A percentile compares a stretch with the other conserved stretches of the same genome.
Conservation (phyloP, 108 stramenopile species). For the Epipyxis sp. region DNA sequence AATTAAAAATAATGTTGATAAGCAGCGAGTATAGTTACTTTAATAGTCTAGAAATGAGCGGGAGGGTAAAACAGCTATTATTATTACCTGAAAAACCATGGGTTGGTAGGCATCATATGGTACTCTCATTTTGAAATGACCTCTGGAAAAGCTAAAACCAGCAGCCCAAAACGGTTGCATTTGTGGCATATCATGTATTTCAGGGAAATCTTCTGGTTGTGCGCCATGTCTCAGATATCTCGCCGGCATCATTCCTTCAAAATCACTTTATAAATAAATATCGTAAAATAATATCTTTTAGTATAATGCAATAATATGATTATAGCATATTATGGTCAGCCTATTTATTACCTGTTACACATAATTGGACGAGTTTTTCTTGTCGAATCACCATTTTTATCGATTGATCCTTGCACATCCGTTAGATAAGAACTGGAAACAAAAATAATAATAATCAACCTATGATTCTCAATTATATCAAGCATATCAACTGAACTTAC, state of each 20-base stretch:
- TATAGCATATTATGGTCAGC: not conserved
- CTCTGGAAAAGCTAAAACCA: slow-evolving; percentile 38
- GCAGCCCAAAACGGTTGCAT: slow-evolving; percentile 47
- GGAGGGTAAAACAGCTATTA: too few species aligned
- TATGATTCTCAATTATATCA: not conserved
- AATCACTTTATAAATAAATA: too few species aligned
- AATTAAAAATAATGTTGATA: too few species aligned
- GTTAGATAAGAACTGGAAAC: not conserved
- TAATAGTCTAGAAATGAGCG: too few species aligned
- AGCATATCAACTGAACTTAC: slow-evolving; percentile 3
- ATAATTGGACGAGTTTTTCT: slow-evolving; percentile 67
- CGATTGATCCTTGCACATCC: slow-evolving; percentile 11
- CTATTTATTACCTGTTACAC: slow-evolving; percentile 60
- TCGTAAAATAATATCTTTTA: too few species aligned
- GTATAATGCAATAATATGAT: too few species aligned
- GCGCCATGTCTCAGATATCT: slow-evolving; percentile 72
- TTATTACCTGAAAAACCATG: slow-evolving; percentile 40
- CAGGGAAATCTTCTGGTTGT: slow-evolving; percentile 70
- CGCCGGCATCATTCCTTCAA: slow-evolving; percentile 64
- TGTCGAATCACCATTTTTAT: slow-evolving; percentile 58
- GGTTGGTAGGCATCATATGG: slow-evolving; percentile 41
- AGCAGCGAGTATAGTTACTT: too few species aligned
- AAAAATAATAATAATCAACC: not conserved
- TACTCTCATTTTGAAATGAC: slow-evolving; percentile 36
- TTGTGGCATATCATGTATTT: slow-evolving; percentile 54